Evolutionary conservation across 768 basidiomycete species (phyloP).

Genomic region (Boletus rubescentipes): DNA sequence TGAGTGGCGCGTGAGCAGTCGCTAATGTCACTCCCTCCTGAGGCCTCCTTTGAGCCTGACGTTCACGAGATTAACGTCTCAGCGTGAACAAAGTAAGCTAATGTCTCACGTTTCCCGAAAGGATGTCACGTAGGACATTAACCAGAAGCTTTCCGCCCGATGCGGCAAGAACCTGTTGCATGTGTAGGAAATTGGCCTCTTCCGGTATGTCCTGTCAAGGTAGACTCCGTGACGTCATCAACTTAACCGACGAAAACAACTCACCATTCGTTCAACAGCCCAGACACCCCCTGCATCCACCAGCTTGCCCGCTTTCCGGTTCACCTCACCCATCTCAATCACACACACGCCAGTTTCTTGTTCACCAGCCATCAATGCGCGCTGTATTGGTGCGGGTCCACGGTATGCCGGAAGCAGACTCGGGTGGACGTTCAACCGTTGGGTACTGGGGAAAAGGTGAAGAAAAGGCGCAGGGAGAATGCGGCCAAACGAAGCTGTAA

Average conservation of each 20-base stretch:
- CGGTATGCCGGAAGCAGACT: conserved; percentile 84
- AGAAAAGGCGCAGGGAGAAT: conserved; percentile 70
- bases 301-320: conserved; percentile 46
- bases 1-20: conserved; percentile 50
- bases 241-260: conserved; percentile 19
- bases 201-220: conserved; percentile 49
- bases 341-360: conserved; percentile 77
- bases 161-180: conserved; percentile 60
- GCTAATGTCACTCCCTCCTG: conserved; percentile 39
- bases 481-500: conserved; percentile 91
- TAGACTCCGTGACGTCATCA: not conserved
- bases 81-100: not conserved
- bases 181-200: conserved; percentile 47
- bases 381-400: conserved; percentile 92
- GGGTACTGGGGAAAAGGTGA: conserved; percentile 52
- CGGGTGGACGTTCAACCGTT: conserved; percentile 85
- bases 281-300: conserved; percentile 81
- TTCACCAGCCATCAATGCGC: conserved; percentile 67
- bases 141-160: conserved; percentile 73
- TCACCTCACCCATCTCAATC: conserved; percentile 66
- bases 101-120: conserved; percentile 48
- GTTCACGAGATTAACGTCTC: not conserved
- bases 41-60: conserved; percentile 47
- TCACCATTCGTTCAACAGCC: conserved; percentile 52
- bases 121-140: conserved; percentile 62